Percentiles rank a stretch among this genome's conserved stretches.
Conservation (phyloP, 345 rosid species). For the Linum usitatissimum region DNA sequence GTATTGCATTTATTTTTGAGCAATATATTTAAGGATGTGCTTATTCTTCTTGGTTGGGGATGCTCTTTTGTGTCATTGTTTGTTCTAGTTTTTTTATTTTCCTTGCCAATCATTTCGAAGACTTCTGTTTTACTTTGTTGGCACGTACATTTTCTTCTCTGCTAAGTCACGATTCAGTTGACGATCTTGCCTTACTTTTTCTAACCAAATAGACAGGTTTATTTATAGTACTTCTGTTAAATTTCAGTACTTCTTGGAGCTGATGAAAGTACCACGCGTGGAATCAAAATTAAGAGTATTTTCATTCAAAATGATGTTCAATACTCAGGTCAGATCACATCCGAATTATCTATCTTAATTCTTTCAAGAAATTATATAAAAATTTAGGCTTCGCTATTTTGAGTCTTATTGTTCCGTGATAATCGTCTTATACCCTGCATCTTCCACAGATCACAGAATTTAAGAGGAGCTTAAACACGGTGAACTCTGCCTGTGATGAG, state of each 20-base stretch:
- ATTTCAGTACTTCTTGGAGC: slow-evolving; percentile 77
- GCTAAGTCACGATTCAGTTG: neutral
- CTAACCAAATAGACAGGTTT: neutral
- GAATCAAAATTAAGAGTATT: slow-evolving; percentile 93
- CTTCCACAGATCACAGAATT: slow-evolving; percentile 65
- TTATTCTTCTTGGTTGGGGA: no score
- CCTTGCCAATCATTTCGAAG: no score
- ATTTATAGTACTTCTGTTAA: neutral
- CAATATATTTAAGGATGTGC: no score
- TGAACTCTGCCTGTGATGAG: slow-evolving; percentile 90
- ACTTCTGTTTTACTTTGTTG: neutral
- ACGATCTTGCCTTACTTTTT: neutral
- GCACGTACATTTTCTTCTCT: neutral
- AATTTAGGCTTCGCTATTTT: neutral
- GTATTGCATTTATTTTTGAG: no score
- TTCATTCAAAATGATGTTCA: slow-evolving; percentile 90
- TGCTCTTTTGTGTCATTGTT: no score
- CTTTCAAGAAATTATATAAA: slow-evolving; percentile 7
- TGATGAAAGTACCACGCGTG: slow-evolving; percentile 96
- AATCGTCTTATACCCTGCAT: slow-evolving; percentile 11
- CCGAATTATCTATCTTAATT: slow-evolving; percentile 24
- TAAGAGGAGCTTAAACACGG: slow-evolving; percentile 67
- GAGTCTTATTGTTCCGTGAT: slow-evolving; percentile 1
- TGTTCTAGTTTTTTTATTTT: no score
- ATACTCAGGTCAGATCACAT: slow-evolving; percentile 78